Evolutionary conservation across 2,329 filamentous ascomycete species (phyloP).

Genomic region (Curvularia sp.): DNA sequence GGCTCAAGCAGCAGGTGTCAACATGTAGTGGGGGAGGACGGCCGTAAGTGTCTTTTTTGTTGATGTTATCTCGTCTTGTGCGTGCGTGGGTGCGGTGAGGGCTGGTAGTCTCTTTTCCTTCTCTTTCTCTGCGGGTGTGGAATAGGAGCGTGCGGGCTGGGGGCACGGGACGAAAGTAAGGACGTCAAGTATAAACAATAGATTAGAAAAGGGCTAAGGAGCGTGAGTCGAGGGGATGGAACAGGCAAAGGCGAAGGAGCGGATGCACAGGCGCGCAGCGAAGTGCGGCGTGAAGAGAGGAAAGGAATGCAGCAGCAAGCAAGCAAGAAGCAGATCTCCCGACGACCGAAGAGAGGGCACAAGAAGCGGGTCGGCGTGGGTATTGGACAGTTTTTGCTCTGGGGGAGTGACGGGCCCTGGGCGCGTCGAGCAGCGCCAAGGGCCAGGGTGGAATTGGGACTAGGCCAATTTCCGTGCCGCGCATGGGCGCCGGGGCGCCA

Average conservation of each 20-base stretch:
- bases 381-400: constrained; percentile 24
- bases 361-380: constrained; percentile 24
- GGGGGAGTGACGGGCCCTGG: constrained; percentile 21
- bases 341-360: constrained; percentile 24
- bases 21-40: constrained; percentile 33
- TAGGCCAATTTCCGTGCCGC: constrained; percentile 35
- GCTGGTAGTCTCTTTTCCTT: neutral
- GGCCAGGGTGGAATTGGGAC: constrained; percentile 23
- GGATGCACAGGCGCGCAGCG: constrained; percentile 35
- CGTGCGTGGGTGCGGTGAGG: neutral
- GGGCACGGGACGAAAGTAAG: constrained; percentile 10
- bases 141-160: neutral
- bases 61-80: neutral
- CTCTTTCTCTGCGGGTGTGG: neutral
- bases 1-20: constrained; percentile 26
- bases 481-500: constrained; percentile 22
- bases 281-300: constrained; percentile 26
- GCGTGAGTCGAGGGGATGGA: constrained; percentile 23
- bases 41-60: neutral
- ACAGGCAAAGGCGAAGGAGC: constrained; percentile 18
- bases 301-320: constrained; percentile 22
- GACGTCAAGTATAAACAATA: constrained; percentile 26
- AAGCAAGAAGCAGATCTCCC: constrained; percentile 27
- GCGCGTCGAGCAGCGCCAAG: constrained; percentile 27
- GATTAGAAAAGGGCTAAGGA: constrained; percentile 31